A percentile compares a stretch with the other conserved stretches of the same genome.
Evolutionary conservation across 495 filamentous ascomycete genomes (phyloP).

Genomic region (Articulospora tetracladia): DNA sequence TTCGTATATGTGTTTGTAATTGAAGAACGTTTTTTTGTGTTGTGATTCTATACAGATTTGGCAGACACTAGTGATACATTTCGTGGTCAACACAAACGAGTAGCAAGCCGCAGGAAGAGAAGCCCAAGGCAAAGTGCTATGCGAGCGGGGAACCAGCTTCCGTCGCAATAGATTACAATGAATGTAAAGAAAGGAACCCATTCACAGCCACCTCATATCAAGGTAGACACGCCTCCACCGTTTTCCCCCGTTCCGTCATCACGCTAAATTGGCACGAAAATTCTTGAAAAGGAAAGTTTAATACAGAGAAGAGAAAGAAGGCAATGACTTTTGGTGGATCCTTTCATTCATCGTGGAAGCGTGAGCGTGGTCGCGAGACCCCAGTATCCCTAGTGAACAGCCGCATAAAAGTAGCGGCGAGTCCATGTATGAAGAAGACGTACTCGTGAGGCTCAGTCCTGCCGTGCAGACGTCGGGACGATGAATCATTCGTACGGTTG

Average conservation of each 20-base stretch:
- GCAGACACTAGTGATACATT: slow-evolving; percentile 14
- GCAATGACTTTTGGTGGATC: slow-evolving; percentile 25
- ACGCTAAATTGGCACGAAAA: slow-evolving; percentile 26
- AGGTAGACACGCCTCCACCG: slow-evolving; percentile 15
- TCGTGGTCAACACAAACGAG: slow-evolving; percentile 35
- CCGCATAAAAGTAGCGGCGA: slow-evolving; percentile 17
- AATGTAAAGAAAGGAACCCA: slow-evolving; percentile 42
- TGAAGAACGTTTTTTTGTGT: neutral
- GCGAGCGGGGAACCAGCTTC: slow-evolving; percentile 31
- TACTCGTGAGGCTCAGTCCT: slow-evolving; percentile 19
- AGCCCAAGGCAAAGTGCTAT: slow-evolving; percentile 28
- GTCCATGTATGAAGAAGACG: slow-evolving; percentile 15
- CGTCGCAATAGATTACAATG: slow-evolving; percentile 49
- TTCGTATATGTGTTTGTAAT: neutral
- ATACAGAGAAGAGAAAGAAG: slow-evolving; percentile 25
- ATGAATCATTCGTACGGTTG: neutral
- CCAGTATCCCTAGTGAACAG: slow-evolving; percentile 13
- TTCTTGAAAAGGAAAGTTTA: slow-evolving; percentile 18
- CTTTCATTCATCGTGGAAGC: slow-evolving; percentile 22
- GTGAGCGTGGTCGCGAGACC: slow-evolving; percentile 20
- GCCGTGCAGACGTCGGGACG: slow-evolving; percentile 2
- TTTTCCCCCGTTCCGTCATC: slow-evolving; percentile 21
- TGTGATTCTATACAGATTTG: slow-evolving; percentile 12
- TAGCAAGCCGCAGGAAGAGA: slow-evolving; percentile 11
- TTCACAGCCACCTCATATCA: slow-evolving; percentile 16